These are phyloP conservation scores for Solanum rostratum DNA, from an alignment of 257 asterid genomes.

Conservation along the genomic window DNA sequence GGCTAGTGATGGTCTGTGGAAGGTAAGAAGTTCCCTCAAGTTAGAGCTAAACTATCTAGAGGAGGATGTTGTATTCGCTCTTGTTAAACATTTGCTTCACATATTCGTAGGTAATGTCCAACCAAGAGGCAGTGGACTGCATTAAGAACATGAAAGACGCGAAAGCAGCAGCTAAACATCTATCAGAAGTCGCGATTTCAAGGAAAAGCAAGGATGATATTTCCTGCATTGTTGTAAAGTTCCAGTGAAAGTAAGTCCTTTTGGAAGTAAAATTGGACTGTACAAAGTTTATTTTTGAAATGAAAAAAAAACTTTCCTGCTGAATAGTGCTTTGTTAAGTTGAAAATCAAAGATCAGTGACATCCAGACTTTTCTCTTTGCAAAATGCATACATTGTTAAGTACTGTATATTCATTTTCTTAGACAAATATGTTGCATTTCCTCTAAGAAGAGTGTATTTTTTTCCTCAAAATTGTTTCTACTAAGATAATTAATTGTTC, in stretches of 20 bases:
- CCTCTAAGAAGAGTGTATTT: not conserved
- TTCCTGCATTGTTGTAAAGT: slow-evolving; percentile 86
- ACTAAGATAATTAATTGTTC: not conserved
- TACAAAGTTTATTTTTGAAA: not conserved
- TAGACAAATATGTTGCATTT: not conserved
- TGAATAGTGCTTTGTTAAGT: not conserved
- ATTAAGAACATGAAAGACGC: slow-evolving; percentile 54
- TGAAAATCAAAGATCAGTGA: not conserved
- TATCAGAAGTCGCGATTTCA: slow-evolving; percentile 45
- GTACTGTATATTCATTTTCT: not conserved
- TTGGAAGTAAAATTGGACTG: not conserved
- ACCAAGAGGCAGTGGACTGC: slow-evolving; percentile 77
- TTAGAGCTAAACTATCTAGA: not conserved
- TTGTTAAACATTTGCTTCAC: not conserved
- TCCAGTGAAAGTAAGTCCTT: slow-evolving; percentile 19
- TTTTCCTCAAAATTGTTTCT: not conserved
- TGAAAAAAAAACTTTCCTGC: not conserved
- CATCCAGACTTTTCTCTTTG: not conserved
- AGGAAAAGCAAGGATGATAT: slow-evolving; percentile 83
- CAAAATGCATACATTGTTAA: not conserved
- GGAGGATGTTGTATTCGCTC: not conserved
- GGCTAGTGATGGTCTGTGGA: slow-evolving; percentile 95
- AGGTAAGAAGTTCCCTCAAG: slow-evolving; percentile 23
- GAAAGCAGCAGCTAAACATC: slow-evolving; percentile 63
- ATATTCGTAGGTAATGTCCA: slow-evolving; percentile 61